A percentile compares a stretch with the other conserved stretches of the same genome.
Evolutionary conservation across 1,284 basidiomycete species (phyloP).

Genomic region (Dichomitus squalens): DNA sequence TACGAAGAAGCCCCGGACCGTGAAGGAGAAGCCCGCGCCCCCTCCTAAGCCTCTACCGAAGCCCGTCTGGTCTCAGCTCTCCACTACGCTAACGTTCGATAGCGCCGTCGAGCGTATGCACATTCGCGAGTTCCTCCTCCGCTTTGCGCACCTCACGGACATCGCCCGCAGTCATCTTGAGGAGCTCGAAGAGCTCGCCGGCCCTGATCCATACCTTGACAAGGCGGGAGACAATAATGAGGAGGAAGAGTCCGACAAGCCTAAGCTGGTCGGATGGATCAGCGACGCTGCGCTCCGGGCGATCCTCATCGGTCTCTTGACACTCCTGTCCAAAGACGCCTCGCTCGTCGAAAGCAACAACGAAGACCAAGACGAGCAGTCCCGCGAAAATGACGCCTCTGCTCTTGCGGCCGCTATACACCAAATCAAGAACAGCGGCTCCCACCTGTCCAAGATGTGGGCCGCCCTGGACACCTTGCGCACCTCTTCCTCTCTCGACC

Average conservation of each 20-base stretch:
- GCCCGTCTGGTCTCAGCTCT: constrained; percentile 52
- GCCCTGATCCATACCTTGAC: constrained; percentile 27
- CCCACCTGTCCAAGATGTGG: constrained; percentile 66
- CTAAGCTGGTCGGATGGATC: constrained; percentile 55
- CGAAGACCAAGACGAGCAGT: constrained; percentile 28
- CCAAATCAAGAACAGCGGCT: constrained; percentile 52
- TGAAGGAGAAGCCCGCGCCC: constrained; percentile 28
- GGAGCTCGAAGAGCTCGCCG: constrained; percentile 64
- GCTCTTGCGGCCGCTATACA: constrained; percentile 48
- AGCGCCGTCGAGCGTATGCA: constrained; percentile 63
- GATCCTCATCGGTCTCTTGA: constrained; percentile 59
- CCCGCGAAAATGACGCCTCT: constrained; percentile 12
- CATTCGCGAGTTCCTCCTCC: constrained; percentile 71
- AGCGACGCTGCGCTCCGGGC: constrained; percentile 64
- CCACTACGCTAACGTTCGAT: constrained; percentile 43
- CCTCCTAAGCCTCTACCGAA: constrained; percentile 32
- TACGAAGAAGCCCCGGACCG: constrained; percentile 16
- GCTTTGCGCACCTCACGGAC: constrained; percentile 59
- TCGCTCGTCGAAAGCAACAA: no score
- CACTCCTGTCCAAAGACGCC: constrained; percentile 49
- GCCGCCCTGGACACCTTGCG: constrained; percentile 51
- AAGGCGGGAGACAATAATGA: constrained; percentile 19
- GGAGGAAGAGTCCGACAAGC: constrained; percentile 41
- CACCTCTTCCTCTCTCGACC: constrained; percentile 33
- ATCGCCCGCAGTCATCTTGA: constrained; percentile 58